phyloP scores from a whole-genome alignment of 2,329 filamentous ascomycete genomes.

The Leptoxyphium fumago region DNA sequence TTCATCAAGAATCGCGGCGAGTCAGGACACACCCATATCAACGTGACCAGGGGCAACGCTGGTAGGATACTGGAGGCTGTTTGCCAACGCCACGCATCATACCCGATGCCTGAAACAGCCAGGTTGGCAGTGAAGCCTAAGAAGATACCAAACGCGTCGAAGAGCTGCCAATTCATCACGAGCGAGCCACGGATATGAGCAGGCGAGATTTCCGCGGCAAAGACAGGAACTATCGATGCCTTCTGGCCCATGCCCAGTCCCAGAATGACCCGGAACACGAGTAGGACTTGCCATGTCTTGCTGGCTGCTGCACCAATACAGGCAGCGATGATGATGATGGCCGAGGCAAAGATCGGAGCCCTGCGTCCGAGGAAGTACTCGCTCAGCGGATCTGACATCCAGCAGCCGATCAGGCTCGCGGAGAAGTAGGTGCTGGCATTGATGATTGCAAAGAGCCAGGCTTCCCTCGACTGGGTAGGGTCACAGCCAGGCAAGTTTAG shows the following conservation, averaged over 20 bases:
- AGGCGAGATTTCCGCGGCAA: slow-evolving; percentile 18
- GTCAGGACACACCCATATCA: slow-evolving; percentile 16
- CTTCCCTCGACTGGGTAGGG: slow-evolving; percentile 3
- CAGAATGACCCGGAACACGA: slow-evolving; percentile 18
- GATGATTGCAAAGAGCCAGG: slow-evolving; percentile 19
- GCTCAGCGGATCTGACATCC: slow-evolving; percentile 19
- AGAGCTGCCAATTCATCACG: slow-evolving; percentile 20
- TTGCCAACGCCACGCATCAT: slow-evolving; percentile 16
- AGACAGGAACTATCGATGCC: slow-evolving; percentile 19
- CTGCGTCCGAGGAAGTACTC: slow-evolving; percentile 18
- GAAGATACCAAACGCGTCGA: slow-evolving; percentile 18
- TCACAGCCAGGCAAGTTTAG: slow-evolving; percentile 9
- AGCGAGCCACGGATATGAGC: slow-evolving; percentile 11
- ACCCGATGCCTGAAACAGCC: slow-evolving; percentile 9
- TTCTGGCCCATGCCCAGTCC: slow-evolving; percentile 22
- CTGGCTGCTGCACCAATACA: slow-evolving; percentile 17
- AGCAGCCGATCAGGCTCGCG: slow-evolving; percentile 16
- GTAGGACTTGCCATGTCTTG: slow-evolving; percentile 14
- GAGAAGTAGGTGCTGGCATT: slow-evolving; percentile 21
- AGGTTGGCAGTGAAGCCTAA: slow-evolving; percentile 17
- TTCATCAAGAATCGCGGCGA: slow-evolving; percentile 18
- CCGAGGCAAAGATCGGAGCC: slow-evolving; percentile 16
- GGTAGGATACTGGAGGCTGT: slow-evolving; percentile 14
- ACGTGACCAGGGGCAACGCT: slow-evolving; percentile 12
- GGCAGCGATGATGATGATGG: slow-evolving; percentile 15